Conservation (phyloP, 768 basidiomycete species). For the Artomyces pyxidatus region DNA sequence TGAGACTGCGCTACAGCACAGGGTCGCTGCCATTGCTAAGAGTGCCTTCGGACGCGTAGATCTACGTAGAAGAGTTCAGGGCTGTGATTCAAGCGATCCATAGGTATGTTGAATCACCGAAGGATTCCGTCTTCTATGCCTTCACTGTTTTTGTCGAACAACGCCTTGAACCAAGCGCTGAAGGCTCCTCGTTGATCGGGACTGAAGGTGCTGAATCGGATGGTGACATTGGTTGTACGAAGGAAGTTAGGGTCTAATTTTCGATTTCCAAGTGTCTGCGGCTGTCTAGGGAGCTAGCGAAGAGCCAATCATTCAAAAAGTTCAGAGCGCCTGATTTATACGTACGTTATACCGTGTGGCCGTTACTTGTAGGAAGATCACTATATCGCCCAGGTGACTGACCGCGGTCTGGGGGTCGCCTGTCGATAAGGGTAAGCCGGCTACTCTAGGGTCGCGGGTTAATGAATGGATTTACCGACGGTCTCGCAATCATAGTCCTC, state of each 20-base stretch:
- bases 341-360: constrained; percentile 53
- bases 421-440: constrained; percentile 20
- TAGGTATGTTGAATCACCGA: constrained; percentile 16
- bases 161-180: constrained; percentile 61
- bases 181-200: constrained; percentile 28
- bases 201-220: constrained; percentile 32
- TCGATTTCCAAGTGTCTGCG: constrained; percentile 37
- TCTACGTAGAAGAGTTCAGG: constrained; percentile 28
- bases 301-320: no score
- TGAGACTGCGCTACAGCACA: constrained; percentile 58
- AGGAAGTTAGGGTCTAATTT: constrained; percentile 44
- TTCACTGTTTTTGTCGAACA: constrained; percentile 70
- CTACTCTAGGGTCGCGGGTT: background rate
- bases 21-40: constrained; percentile 55
- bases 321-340: background rate
- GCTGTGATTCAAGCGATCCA: background rate
- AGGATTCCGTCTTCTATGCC: constrained; percentile 76
- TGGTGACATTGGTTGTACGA: constrained; percentile 36
- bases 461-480: constrained; percentile 46
- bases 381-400: constrained; percentile 70
- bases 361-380: constrained; percentile 62
- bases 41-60: constrained; percentile 64
- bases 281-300: no score
- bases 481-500: constrained; percentile 75
- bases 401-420: constrained; percentile 83